These are phyloP conservation scores for Blastocystis sp. DNA, from an alignment of 352 stramenopile genomes.

Conservation along the genomic window DNA sequence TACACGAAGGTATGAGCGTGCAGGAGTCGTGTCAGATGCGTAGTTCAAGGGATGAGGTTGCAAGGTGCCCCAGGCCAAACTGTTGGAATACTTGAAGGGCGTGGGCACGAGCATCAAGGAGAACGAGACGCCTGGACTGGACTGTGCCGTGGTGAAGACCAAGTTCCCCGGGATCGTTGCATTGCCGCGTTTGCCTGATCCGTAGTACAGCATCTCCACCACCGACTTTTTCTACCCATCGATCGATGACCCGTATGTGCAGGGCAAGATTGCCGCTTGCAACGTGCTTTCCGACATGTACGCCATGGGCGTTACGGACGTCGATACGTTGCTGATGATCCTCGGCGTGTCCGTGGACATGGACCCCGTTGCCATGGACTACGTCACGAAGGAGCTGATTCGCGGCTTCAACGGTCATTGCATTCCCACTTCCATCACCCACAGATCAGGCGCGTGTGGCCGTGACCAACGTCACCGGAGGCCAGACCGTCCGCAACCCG, in stretches of 20 bases:
- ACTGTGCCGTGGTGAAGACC: slow-evolving; percentile 73
- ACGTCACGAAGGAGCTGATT: slow-evolving; percentile 88
- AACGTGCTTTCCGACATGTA: slow-evolving; percentile 91
- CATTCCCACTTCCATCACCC: not conserved
- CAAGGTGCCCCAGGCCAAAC: slow-evolving; percentile 87
- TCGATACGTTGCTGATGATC: slow-evolving; percentile 91
- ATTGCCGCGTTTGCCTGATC: slow-evolving; percentile 74
- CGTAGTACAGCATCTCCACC: slow-evolving; percentile 85
- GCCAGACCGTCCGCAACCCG: slow-evolving; percentile 90
- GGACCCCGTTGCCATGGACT: slow-evolving; percentile 82
- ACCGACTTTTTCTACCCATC: slow-evolving; percentile 92
- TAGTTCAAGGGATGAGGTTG: slow-evolving; percentile 89
- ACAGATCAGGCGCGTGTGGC: slow-evolving; percentile 72
- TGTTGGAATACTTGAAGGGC: slow-evolving; percentile 84
- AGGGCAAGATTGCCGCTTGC: slow-evolving; percentile 86
- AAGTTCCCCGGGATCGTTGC: slow-evolving; percentile 66
- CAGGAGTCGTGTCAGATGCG: not conserved
- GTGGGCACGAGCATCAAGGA: slow-evolving; percentile 84
- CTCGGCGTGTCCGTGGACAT: slow-evolving; percentile 86
- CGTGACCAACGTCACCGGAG: slow-evolving; percentile 85
- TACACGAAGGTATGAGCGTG: slow-evolving; percentile 75
- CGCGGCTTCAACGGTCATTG: slow-evolving; percentile 85
- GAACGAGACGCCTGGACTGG: slow-evolving; percentile 83
- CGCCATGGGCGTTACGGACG: slow-evolving; percentile 86
- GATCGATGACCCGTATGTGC: slow-evolving; percentile 85